A percentile compares a stretch with the other conserved stretches of the same genome.
Conservation (phyloP, 2,329 filamentous ascomycete genomes). For the Aspergillus hortae region DNA sequence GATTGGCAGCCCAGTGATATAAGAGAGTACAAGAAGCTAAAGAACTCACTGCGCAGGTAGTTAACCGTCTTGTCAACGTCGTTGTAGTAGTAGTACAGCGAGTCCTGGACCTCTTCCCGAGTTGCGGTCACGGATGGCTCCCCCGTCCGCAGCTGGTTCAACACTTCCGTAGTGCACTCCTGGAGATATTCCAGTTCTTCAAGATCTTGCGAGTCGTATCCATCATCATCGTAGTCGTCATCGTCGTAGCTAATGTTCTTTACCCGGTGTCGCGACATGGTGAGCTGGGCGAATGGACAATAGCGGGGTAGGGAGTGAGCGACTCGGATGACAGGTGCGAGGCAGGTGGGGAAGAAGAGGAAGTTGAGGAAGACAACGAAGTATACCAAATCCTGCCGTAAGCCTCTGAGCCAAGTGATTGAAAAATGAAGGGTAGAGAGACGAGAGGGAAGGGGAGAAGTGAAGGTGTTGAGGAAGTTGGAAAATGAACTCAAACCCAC, state of each 20-base stretch:
- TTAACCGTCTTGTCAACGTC: slow-evolving; percentile 80
- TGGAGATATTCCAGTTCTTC: slow-evolving; percentile 57
- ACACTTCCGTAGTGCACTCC: slow-evolving; percentile 64
- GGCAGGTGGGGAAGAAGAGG: background rate
- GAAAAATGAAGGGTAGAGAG: background rate
- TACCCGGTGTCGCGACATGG: slow-evolving; percentile 46
- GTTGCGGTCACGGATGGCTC: slow-evolving; percentile 58
- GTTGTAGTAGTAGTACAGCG: slow-evolving; percentile 94
- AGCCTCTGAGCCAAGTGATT: no score
- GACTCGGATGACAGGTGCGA: slow-evolving; percentile 1
- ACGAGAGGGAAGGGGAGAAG: background rate
- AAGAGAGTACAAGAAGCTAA: background rate
- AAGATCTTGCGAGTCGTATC: slow-evolving; percentile 39
- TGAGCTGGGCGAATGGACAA: slow-evolving; percentile 6
- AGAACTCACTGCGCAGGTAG: slow-evolving; percentile 66
- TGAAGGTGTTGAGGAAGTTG: background rate
- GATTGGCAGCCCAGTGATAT: no score
- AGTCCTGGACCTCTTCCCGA: slow-evolving; percentile 76
- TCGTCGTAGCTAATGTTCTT: slow-evolving; percentile 44
- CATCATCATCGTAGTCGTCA: slow-evolving; percentile 40
- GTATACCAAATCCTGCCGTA: no score
- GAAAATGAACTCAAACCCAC: slow-evolving; percentile 10
- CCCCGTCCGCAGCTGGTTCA: slow-evolving; percentile 60
- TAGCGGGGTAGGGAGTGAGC: slow-evolving; percentile 2
- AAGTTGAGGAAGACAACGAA: background rate